These are phyloP conservation scores for Malassezia japonica DNA, from an alignment of 1,284 basidiomycete species.

Conservation along the genomic window DNA sequence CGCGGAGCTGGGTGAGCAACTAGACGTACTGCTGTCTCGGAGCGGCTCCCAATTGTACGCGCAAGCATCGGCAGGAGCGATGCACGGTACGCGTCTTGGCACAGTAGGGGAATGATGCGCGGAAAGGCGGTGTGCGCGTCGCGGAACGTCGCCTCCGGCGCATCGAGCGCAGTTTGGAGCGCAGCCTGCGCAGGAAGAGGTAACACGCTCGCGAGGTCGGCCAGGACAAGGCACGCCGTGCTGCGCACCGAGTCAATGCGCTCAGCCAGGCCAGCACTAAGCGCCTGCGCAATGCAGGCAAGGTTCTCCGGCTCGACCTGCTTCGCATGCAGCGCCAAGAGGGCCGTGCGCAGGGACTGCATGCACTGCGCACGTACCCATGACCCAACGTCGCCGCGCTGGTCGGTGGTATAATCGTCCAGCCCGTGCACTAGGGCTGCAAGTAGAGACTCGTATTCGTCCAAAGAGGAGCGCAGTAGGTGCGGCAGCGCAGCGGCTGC, in stretches of 20 bases:
- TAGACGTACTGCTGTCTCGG: constrained; percentile 4
- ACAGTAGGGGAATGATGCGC: not conserved
- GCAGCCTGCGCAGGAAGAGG: constrained; percentile 8
- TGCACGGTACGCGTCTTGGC: not conserved
- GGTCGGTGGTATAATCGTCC: constrained; percentile 81
- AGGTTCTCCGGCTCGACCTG: too few relatives aligned
- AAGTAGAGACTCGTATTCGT: not conserved
- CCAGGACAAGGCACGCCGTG: constrained; percentile 57
- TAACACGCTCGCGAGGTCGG: not conserved
- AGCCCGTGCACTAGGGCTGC: constrained; percentile 57
- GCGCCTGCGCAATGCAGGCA: not conserved
- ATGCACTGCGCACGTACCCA: constrained; percentile 78
- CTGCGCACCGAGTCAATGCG: constrained; percentile 79
- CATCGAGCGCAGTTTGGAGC: not conserved
- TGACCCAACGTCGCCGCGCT: constrained; percentile 92
- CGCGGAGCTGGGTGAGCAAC: not conserved
- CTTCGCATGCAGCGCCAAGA: too few relatives aligned
- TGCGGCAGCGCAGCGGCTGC: constrained; percentile 59
- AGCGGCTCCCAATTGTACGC: constrained; percentile 1
- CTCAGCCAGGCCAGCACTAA: constrained; percentile 58
- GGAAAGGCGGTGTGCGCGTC: constrained; percentile 9
- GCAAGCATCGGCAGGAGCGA: not conserved
- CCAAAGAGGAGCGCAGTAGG: not conserved
- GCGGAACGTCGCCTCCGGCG: not conserved
- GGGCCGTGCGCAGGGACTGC: constrained; percentile 52